phyloP scores from a whole-genome alignment of 805 yeast genomes.

The Yamadazyma takamatsuzukensis region DNA sequence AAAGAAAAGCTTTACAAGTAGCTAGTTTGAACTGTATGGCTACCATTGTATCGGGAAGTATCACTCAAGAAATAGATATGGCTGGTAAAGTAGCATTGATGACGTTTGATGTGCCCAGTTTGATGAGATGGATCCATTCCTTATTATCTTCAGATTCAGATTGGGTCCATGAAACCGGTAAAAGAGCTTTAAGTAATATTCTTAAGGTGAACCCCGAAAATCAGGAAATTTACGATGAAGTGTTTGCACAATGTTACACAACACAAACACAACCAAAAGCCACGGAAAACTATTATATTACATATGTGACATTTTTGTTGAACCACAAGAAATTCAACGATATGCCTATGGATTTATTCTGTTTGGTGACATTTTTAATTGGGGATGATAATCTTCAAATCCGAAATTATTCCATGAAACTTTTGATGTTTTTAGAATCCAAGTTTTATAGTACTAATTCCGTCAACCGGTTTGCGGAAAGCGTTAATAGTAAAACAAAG shows the following conservation, averaged over 20 bases:
- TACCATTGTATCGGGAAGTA: slow-evolving; percentile 69
- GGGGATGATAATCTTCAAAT: slow-evolving; percentile 70
- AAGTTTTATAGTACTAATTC: slow-evolving; percentile 46
- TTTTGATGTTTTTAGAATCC: slow-evolving; percentile 66
- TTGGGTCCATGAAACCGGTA: slow-evolving; percentile 58
- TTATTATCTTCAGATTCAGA: slow-evolving; percentile 60
- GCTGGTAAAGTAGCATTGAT: slow-evolving; percentile 49
- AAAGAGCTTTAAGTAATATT: slow-evolving; percentile 66
- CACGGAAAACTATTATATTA: slow-evolving; percentile 65
- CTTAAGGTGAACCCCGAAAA: slow-evolving; percentile 57
- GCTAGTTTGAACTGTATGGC: slow-evolving; percentile 85
- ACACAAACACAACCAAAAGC: slow-evolving; percentile 48
- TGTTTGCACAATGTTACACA: slow-evolving; percentile 68
- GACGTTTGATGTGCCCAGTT: slow-evolving; percentile 66
- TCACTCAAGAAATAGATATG: slow-evolving; percentile 46
- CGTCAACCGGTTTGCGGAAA: slow-evolving; percentile 55
- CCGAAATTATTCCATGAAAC: slow-evolving; percentile 66
- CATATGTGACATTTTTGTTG: slow-evolving; percentile 63
- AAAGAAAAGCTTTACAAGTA: slow-evolving; percentile 62
- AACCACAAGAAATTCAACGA: slow-evolving; percentile 46
- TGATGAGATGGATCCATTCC: slow-evolving; percentile 79
- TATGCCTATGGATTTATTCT: slow-evolving; percentile 61
- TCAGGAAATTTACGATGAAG: slow-evolving; percentile 50
- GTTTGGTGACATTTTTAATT: slow-evolving; percentile 72
- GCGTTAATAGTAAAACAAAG: slow-evolving; percentile 69